Conservation (phyloP, 176 grass and related monocot genomes). For the Zizania latifolia region DNA sequence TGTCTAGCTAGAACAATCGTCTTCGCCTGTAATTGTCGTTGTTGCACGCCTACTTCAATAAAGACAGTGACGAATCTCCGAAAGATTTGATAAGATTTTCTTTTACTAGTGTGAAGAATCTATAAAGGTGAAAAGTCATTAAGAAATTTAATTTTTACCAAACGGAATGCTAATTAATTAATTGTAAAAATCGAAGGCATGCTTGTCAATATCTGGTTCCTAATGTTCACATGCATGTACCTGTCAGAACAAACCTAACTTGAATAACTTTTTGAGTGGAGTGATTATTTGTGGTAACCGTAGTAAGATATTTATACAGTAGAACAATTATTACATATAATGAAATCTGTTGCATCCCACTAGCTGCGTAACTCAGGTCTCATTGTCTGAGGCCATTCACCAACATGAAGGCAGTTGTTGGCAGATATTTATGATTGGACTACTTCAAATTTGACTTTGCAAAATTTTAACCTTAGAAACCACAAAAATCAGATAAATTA, state of each 20-base stretch:
- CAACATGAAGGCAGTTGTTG: too few relatives aligned
- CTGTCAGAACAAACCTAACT: conserved; percentile 24
- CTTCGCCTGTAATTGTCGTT: conserved; percentile 22
- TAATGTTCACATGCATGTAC: neutral
- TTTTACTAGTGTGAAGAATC: conserved; percentile 31
- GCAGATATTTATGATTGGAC: too few relatives aligned
- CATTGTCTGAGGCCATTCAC: too few relatives aligned
- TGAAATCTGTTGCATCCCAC: too few relatives aligned
- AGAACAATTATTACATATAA: neutral
- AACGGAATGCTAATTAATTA: conserved; percentile 39
- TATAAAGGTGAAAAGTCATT: conserved; percentile 26
- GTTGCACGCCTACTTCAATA: conserved; percentile 35
- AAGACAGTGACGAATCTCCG: conserved; percentile 26
- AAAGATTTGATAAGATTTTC: conserved; percentile 45
- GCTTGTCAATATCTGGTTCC: conserved; percentile 29
- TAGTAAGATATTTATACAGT: neutral
- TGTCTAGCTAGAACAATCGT: conserved; percentile 22
- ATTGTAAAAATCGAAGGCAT: too few relatives aligned
- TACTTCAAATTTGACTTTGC: too few relatives aligned
- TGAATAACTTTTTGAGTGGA: neutral
- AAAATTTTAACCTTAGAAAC: too few relatives aligned
- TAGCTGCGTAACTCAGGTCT: too few relatives aligned
- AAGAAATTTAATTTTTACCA: conserved; percentile 3
- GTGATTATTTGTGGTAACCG: neutral
- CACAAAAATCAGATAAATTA: too few relatives aligned